Conservation (phyloP, 768 basidiomycete species). For the Pulveroboletus sp. region DNA sequence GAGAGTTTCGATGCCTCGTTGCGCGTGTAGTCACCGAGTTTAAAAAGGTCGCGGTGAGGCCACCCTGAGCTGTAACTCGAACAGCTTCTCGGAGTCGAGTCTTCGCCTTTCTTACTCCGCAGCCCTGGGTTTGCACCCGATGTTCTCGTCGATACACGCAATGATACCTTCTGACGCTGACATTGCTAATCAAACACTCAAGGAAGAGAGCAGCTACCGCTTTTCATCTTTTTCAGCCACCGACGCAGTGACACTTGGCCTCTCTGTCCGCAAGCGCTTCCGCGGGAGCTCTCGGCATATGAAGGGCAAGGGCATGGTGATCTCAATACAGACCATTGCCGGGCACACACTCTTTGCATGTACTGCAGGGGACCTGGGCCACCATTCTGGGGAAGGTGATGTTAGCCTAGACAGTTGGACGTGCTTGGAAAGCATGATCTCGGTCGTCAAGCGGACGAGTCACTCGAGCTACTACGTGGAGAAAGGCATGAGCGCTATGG, state of each 20-base stretch:
- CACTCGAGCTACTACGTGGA: slow-evolving; percentile 86
- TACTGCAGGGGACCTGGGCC: slow-evolving; percentile 77
- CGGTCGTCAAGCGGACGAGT: slow-evolving; percentile 72
- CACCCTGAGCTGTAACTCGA: background rate
- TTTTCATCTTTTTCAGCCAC: slow-evolving; percentile 70
- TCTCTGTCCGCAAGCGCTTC: slow-evolving; percentile 82
- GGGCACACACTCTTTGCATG: slow-evolving; percentile 80
- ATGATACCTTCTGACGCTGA: slow-evolving; percentile 68
- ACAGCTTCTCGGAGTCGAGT: background rate
- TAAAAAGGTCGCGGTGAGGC: background rate
- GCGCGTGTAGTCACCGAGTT: background rate
- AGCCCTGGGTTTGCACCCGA: slow-evolving; percentile 17
- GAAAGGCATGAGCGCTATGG: slow-evolving; percentile 81
- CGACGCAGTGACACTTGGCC: slow-evolving; percentile 75
- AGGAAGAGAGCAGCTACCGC: slow-evolving; percentile 65
- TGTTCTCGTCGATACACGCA: slow-evolving; percentile 62
- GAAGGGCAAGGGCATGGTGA: slow-evolving; percentile 76
- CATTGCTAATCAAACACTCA: slow-evolving; percentile 63
- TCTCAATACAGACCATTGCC: slow-evolving; percentile 73
- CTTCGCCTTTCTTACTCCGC: slow-evolving; percentile 11
- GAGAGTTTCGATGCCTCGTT: background rate
- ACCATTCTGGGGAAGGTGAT: slow-evolving; percentile 60
- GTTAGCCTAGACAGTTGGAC: slow-evolving; percentile 80
- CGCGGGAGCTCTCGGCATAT: slow-evolving; percentile 63
- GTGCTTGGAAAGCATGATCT: slow-evolving; percentile 73